phyloP scores from a whole-genome alignment of 345 rosid species.

The Linum tenue region DNA sequence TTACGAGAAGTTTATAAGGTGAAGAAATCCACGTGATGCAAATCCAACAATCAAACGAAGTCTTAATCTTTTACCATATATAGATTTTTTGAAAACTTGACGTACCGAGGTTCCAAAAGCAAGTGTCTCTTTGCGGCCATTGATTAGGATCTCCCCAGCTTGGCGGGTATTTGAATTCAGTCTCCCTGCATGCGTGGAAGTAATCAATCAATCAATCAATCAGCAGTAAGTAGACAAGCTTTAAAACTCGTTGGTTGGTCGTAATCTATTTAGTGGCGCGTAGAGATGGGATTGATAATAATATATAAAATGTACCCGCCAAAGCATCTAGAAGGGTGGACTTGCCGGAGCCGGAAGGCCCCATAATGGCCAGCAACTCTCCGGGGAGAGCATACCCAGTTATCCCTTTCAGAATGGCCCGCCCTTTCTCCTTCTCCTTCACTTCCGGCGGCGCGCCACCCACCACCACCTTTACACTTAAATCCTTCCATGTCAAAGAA shows the following conservation, averaged over 20 bases:
- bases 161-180: slow-evolving; percentile 2
- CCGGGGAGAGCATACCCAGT: slow-evolving; percentile 25
- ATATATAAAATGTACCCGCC: too few species aligned
- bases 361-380: slow-evolving; percentile 19
- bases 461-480: slow-evolving; percentile 11
- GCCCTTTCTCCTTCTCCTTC: slow-evolving; percentile 4
- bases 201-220: too few species aligned
- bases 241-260: too few species aligned
- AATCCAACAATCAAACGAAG: too few species aligned
- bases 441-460: too few species aligned
- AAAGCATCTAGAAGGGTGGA: too few species aligned
- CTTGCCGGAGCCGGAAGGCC: slow-evolving; percentile 3
- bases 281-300: too few species aligned
- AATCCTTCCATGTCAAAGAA: slow-evolving; percentile 19
- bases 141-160: slow-evolving; percentile 16
- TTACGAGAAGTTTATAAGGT: too few species aligned
- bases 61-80: too few species aligned
- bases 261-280: not conserved
- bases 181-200: slow-evolving; percentile 21
- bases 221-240: too few species aligned
- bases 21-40: too few species aligned
- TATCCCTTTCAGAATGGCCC: slow-evolving; percentile 14
- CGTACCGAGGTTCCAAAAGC: slow-evolving; percentile 20
- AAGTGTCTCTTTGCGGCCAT: slow-evolving; percentile 14
- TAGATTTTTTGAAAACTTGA: too few species aligned